A percentile compares a stretch with the other conserved stretches of the same genome.
phyloP scores from a whole-genome alignment of 371 early-diverging fungal species.

The Circinella minor region DNA sequence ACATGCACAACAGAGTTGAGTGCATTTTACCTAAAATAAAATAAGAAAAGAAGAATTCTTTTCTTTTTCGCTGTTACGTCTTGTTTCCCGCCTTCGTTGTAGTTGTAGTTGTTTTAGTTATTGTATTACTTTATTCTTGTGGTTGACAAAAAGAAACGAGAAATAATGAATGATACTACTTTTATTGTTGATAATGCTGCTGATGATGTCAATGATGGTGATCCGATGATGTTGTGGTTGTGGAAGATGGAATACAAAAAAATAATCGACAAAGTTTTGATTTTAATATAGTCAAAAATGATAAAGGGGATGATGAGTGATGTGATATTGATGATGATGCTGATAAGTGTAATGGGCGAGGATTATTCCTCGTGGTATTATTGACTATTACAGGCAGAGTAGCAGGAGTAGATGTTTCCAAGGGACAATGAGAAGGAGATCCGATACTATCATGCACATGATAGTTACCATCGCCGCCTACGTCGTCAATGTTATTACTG shows the following conservation, averaged over 20 bases:
- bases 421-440: not conserved
- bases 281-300: not conserved
- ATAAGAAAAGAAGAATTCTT: not conserved
- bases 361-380: not conserved
- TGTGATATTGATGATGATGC: conserved; percentile 2
- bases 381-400: not conserved
- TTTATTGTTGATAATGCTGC: not conserved
- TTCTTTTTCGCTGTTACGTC: not conserved
- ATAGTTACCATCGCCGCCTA: not conserved
- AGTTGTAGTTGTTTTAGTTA: too few species aligned
- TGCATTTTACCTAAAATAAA: not conserved
- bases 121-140: too few species aligned
- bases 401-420: not conserved
- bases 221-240: not conserved
- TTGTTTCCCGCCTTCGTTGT: too few species aligned
- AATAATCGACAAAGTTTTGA: not conserved
- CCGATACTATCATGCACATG: not conserved
- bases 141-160: not conserved
- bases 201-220: not conserved
- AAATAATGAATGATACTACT: not conserved
- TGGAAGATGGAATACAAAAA: conserved; percentile 10
- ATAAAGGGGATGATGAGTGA: not conserved
- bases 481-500: not conserved
- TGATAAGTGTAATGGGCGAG: not conserved
- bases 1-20: too few species aligned